Evolutionary conservation across 1,284 basidiomycete genomes (phyloP), one percentile per base, ranked within the genome.

Genomic region (Fomitopsis pinicola): DNA sequence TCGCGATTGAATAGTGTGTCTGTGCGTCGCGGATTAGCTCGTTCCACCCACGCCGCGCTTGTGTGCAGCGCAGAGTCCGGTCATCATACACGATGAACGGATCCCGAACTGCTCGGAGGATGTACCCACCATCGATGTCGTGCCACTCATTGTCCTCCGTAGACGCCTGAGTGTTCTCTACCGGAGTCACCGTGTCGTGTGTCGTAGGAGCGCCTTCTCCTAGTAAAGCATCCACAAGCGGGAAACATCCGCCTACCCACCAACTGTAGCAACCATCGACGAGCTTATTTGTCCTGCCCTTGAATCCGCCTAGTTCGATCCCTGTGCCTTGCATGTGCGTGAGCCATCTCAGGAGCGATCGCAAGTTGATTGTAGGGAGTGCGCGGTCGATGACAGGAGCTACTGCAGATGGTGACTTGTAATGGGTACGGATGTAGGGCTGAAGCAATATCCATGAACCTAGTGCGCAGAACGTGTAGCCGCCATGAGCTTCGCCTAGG

Each of bases 201-300:
- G 58, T 54, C 19, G 55, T 66, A 53, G 35, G 67, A 63, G 56
- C 70, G 65, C 28, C 68, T 63, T 55, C 58, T 38, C 52, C 75
- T 68, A 57, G 75, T 1, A 91, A 74, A 12, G 91, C 87, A 59
- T 92, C 90, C 0, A 97, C 76, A 10, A 98, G 77, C 0, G 86
- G 82, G 71, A 97, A 92, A n/a, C 91, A 84, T 0, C 96, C 96
- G 2, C 93, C 97, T 33, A 96, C 93, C 92, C 95, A 99, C 97
- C 97, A 99, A 36, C 92, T 89, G 75, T 99, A 99, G 76, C 97
- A 99, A 2, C 97, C 97, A 71, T 99, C 97, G 0, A 99, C 97
- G 14, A 99, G 84, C 76, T 99, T 99, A 75, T 99, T 99, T 62
- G 94, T 94, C 48, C 97, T 81, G 0, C 97, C 97, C 53, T 85